Evolutionary conservation across 176 grass and related monocot genomes (phyloP).

Genomic region (Aegilops tauschii): DNA sequence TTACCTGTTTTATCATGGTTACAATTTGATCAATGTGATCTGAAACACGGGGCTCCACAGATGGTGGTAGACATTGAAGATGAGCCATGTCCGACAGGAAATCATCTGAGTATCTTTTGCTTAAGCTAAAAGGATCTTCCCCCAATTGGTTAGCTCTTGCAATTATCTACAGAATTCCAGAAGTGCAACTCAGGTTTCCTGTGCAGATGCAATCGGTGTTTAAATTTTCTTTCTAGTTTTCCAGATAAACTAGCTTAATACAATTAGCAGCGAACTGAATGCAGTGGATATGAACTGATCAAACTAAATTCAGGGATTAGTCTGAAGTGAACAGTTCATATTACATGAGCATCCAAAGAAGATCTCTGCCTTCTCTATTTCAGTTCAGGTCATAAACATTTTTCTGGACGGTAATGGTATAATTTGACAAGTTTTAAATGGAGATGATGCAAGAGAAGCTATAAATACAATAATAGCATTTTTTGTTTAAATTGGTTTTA

Average conservation of each 20-base stretch:
- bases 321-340: not conserved
- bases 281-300: not conserved
- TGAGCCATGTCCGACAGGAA: constrained; percentile 78
- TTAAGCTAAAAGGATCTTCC: constrained; percentile 87
- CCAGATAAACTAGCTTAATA: constrained; percentile 5
- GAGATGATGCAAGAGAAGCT: not conserved
- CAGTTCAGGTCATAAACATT: not conserved
- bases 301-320: not conserved
- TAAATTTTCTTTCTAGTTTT: constrained; percentile 37
- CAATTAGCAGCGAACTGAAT: constrained; percentile 2
- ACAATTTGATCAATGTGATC: constrained; percentile 87
- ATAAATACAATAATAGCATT: not conserved
- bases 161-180: constrained; percentile 98
- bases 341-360: not conserved
- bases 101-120: constrained; percentile 80
- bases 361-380: not conserved
- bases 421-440: not conserved
- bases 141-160: constrained; percentile 81
- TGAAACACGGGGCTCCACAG: constrained; percentile 85
- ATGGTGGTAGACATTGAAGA: constrained; percentile 91
- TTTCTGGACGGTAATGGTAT: not conserved
- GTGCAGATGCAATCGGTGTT: constrained; percentile 51
- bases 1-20: constrained; percentile 94
- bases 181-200: constrained; percentile 84
- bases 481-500: not conserved